phyloP scores from a whole-genome alignment of 768 basidiomycete species.

The Leccinum boreale region DNA sequence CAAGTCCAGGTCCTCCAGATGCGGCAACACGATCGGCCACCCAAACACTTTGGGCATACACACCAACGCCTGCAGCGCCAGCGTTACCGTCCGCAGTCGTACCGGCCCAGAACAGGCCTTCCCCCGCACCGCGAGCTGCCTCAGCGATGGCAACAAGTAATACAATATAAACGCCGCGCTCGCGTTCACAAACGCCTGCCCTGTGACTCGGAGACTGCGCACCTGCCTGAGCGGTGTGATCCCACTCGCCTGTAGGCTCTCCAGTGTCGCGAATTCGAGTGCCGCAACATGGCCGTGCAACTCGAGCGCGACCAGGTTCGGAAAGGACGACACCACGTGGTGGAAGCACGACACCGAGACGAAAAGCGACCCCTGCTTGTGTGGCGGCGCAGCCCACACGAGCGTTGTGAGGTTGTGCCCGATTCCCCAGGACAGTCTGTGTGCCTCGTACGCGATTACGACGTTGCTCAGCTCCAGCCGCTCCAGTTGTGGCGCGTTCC shows the following conservation, averaged over 20 bases:
- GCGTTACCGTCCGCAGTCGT: slow-evolving; percentile 4
- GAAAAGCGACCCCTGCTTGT: slow-evolving; percentile 6
- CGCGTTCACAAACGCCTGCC: slow-evolving; percentile 10
- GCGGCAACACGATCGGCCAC: slow-evolving; percentile 10
- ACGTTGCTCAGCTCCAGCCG: slow-evolving; percentile 19
- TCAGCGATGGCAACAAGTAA: slow-evolving; percentile 12
- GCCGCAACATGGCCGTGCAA: slow-evolving; percentile 11
- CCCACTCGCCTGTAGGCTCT: not conserved
- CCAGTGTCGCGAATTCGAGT: slow-evolving; percentile 6
- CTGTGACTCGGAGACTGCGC: slow-evolving; percentile 9
- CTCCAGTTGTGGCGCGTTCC: slow-evolving; percentile 12
- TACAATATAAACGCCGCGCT: slow-evolving; percentile 15
- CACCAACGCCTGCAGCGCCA: slow-evolving; percentile 15
- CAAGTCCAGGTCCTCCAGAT: slow-evolving; percentile 12
- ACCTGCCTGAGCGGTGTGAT: slow-evolving; percentile 11
- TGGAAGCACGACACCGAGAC: slow-evolving; percentile 18
- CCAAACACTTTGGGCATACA: slow-evolving; percentile 1
- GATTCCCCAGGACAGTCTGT: slow-evolving; percentile 9
- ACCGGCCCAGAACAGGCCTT: slow-evolving; percentile 11
- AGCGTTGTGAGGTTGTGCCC: slow-evolving; percentile 20
- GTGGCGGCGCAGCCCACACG: slow-evolving; percentile 17
- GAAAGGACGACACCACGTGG: slow-evolving; percentile 19
- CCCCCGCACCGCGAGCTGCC: slow-evolving; percentile 11
- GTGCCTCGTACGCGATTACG: slow-evolving; percentile 7
- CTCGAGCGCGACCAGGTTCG: slow-evolving; percentile 18